Evolutionary conservation across 78 protist genomes (phyloP).

Genomic region (Dictyostelium citrinum): DNA sequence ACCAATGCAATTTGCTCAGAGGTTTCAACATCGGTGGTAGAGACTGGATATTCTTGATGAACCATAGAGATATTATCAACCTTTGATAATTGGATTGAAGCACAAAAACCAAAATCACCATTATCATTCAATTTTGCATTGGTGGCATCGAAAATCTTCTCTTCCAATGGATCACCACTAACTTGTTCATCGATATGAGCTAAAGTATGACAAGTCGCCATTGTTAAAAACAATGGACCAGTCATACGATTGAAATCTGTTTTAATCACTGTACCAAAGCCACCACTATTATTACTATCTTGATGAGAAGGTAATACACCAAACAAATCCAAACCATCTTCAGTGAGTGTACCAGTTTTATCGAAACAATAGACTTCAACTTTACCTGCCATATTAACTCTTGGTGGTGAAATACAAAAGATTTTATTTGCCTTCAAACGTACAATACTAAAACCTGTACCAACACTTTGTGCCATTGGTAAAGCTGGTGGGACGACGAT

Average conservation of each 20-base stretch:
- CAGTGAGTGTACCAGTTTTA: slow-evolving; percentile 97
- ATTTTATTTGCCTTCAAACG: slow-evolving; percentile 78
- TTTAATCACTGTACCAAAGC: not conserved
- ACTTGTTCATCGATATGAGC: slow-evolving; percentile 61
- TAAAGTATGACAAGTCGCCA: slow-evolving; percentile 87
- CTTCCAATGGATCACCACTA: slow-evolving; percentile 93
- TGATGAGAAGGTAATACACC: slow-evolving; percentile 69
- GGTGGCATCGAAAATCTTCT: slow-evolving; percentile 84
- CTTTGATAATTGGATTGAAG: not conserved
- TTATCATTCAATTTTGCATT: slow-evolving; percentile 4
- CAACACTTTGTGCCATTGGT: slow-evolving; percentile 91
- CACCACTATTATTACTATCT: not conserved
- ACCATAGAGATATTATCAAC: not conserved
- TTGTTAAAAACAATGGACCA: slow-evolving; percentile 35
- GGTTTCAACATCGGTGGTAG: slow-evolving; percentile 1
- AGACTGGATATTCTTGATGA: slow-evolving; percentile 9
- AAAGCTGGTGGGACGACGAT: slow-evolving; percentile 92
- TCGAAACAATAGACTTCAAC: slow-evolving; percentile 87
- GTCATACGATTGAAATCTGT: not conserved
- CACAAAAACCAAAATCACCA: slow-evolving; percentile 7
- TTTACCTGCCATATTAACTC: slow-evolving; percentile 88
- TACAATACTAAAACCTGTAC: slow-evolving; percentile 82
- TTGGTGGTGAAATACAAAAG: slow-evolving; percentile 87
- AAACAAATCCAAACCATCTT: slow-evolving; percentile 90
- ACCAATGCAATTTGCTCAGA: slow-evolving; percentile 49